phyloP scores from a whole-genome alignment of 768 basidiomycete genomes.

The Tylopilus rubrobrunneus region DNA sequence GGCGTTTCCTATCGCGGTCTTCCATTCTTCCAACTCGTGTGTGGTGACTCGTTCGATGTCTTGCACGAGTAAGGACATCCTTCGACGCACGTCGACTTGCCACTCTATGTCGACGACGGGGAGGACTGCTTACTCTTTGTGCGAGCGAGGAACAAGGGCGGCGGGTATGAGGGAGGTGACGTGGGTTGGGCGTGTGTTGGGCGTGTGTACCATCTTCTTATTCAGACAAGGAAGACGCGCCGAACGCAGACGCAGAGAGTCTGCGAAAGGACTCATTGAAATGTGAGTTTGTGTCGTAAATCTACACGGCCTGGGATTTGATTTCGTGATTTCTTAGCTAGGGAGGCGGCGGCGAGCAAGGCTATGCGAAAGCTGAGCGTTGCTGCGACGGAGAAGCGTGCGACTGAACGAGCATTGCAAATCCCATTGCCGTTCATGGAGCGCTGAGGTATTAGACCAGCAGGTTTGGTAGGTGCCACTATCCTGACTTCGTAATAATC shows the following conservation, averaged over 20 bases:
- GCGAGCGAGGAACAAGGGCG: conserved; percentile 39
- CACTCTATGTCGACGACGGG: conserved; percentile 73
- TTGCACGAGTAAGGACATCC: conserved; percentile 79
- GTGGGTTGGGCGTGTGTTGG: conserved; percentile 80
- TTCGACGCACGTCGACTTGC: conserved; percentile 65
- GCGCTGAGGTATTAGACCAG: conserved; percentile 47
- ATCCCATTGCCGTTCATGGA: conserved; percentile 45
- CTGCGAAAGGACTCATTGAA: conserved; percentile 63
- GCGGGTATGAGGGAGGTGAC: conserved; percentile 33
- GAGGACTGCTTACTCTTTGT: conserved; percentile 76
- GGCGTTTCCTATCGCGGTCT: conserved; percentile 66
- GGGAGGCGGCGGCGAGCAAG: conserved; percentile 54
- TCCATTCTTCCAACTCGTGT: conserved; percentile 71
- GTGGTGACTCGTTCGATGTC: conserved; percentile 62
- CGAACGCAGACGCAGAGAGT: conserved; percentile 67
- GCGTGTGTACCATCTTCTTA: no score
- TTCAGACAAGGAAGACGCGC: conserved; percentile 51
- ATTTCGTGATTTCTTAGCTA: conserved; percentile 37
- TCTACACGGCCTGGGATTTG: background rate
- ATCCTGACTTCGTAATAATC: background rate
- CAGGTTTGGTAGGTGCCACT: conserved; percentile 33
- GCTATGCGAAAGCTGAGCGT: conserved; percentile 50
- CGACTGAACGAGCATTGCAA: conserved; percentile 47
- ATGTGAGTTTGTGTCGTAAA: conserved; percentile 35
- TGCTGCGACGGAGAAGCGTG: conserved; percentile 40